Evolutionary conservation across 805 yeast species (phyloP).

Genomic region (Pichia phayaonensis): DNA sequence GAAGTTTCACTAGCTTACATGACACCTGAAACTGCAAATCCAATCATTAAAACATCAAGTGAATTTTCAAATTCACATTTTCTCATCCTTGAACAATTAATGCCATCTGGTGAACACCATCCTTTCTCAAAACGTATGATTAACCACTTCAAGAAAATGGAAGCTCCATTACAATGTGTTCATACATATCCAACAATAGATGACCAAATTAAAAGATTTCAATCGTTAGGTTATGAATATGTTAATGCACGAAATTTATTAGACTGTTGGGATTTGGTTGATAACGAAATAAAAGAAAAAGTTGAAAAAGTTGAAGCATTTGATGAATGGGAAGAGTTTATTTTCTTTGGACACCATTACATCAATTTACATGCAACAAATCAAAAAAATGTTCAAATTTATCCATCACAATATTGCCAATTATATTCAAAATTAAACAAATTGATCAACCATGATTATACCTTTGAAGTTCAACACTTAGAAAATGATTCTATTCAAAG

Average conservation of each 20-base stretch:
- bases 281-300: constrained; percentile 32
- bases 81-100: constrained; percentile 59
- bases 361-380: constrained; percentile 58
- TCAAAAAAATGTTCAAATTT: constrained; percentile 10
- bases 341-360: constrained; percentile 69
- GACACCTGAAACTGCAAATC: constrained; percentile 59
- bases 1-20: constrained; percentile 81
- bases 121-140: constrained; percentile 73
- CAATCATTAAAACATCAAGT: constrained; percentile 44
- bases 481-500: constrained; percentile 18
- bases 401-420: constrained; percentile 6
- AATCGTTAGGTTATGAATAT: constrained; percentile 35
- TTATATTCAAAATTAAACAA: neutral
- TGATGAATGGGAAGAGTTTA: constrained; percentile 82
- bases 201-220: constrained; percentile 46
- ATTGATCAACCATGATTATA: neutral
- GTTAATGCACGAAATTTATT: constrained; percentile 48
- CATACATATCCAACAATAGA: constrained; percentile 42
- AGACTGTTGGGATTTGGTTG: constrained; percentile 47
- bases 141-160: constrained; percentile 55
- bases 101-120: constrained; percentile 55
- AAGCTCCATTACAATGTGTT: constrained; percentile 66
- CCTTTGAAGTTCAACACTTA: neutral
- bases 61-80: constrained; percentile 47
- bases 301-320: constrained; percentile 55